Evolutionary conservation across 2,329 filamentous ascomycete genomes (phyloP).

Genomic region (Colletotrichum siamense): DNA sequence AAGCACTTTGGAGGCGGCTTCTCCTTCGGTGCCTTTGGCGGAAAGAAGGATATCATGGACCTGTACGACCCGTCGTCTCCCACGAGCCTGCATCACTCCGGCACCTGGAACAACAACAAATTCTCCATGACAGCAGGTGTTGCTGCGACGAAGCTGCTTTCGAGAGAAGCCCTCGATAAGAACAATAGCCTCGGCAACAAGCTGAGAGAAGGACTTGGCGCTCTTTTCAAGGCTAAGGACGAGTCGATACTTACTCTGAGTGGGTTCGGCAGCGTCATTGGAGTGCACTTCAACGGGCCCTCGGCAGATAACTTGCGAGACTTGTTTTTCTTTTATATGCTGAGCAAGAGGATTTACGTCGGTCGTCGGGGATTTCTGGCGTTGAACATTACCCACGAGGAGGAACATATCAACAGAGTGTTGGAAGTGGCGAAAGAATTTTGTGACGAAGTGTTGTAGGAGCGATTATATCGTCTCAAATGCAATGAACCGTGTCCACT

Average conservation of each 20-base stretch:
- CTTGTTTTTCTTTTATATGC: constrained; percentile 19
- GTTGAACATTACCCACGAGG: constrained; percentile 15
- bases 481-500: neutral
- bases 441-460: neutral
- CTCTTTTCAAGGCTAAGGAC: neutral
- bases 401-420: constrained; percentile 1
- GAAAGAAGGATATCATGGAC: constrained; percentile 62
- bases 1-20: constrained; percentile 73
- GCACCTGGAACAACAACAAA: constrained; percentile 23
- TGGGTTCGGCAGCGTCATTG: constrained; percentile 16
- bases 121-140: constrained; percentile 24
- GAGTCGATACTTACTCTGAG: neutral
- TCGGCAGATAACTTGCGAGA: neutral
- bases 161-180: constrained; percentile 7
- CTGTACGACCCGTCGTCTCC: constrained; percentile 55
- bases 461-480: neutral
- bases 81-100: constrained; percentile 21
- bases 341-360: constrained; percentile 11
- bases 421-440: neutral
- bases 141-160: constrained; percentile 16
- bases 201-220: neutral
- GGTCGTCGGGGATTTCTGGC: constrained; percentile 19
- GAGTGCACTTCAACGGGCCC: constrained; percentile 10
- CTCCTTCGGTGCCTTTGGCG: constrained; percentile 71
- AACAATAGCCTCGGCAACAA: constrained; percentile 1